A percentile compares a stretch with the other conserved stretches of the same genome.
Conservation (phyloP, 331 rosid species). For the Malus hybrid region DNA sequence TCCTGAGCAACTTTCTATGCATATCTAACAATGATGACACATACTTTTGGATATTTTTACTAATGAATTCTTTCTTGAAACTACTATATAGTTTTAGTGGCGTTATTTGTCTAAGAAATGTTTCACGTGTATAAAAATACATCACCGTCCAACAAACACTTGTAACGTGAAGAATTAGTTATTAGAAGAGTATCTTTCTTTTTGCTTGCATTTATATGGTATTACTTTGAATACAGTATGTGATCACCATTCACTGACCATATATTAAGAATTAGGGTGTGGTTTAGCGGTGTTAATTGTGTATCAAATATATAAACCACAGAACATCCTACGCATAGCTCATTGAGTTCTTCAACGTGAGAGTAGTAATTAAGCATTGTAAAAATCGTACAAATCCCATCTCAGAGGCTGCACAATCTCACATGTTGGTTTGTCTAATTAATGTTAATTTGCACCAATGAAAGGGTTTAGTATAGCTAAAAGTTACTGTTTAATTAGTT, state of each 20-base stretch:
- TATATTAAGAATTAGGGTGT: neutral
- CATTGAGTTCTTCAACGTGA: neutral
- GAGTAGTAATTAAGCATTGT: neutral
- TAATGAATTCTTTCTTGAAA: too few relatives aligned
- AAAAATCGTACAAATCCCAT: neutral
- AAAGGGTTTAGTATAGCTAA: conserved; percentile 7
- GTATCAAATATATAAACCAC: conserved; percentile 3
- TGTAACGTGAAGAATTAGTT: too few relatives aligned
- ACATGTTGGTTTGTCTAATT: neutral
- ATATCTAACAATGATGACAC: neutral
- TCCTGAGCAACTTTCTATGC: conserved; percentile 3
- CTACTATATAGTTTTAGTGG: too few relatives aligned
- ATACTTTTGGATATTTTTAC: neutral
- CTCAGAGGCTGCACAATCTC: conserved; percentile 16
- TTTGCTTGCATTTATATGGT: neutral
- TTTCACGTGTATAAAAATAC: too few relatives aligned
- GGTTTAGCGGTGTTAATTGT: neutral
- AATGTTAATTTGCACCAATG: conserved; percentile 6
- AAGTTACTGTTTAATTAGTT: conserved; percentile 2
- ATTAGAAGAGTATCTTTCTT: neutral
- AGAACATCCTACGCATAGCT: conserved; percentile 7
- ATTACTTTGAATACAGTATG: neutral
- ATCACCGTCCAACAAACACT: too few relatives aligned
- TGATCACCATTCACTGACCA: neutral
- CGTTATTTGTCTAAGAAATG: too few relatives aligned